These are phyloP conservation scores for Pharnaceum exiguum DNA, from an alignment of 148 eudicot genomes.

Conservation along the genomic window DNA sequence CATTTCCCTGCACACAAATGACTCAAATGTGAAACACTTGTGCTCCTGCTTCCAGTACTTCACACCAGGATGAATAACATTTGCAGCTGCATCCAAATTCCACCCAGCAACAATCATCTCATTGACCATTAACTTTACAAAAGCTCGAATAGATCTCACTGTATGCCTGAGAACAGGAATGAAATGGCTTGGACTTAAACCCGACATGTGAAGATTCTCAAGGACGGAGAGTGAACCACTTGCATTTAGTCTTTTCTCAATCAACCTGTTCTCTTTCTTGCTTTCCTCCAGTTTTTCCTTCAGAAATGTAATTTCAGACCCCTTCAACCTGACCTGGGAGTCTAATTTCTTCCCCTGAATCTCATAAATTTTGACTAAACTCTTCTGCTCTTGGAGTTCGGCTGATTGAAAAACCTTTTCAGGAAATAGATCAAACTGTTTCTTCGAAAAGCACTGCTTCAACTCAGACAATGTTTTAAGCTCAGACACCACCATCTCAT, in stretches of 20 bases:
- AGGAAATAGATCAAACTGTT: constrained; percentile 57
- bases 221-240: constrained; percentile 55
- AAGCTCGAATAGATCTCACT: constrained; percentile 52
- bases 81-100: constrained; percentile 68
- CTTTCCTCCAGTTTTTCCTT: constrained; percentile 63
- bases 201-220: constrained; percentile 56
- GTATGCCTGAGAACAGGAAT: constrained; percentile 47
- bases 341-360: constrained; percentile 60
- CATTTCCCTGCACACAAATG: constrained; percentile 77
- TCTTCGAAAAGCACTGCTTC: constrained; percentile 65
- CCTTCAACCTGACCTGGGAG: constrained; percentile 60
- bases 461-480: constrained; percentile 64
- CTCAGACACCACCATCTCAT: constrained; percentile 58
- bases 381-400: constrained; percentile 76
- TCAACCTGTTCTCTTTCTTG: constrained; percentile 50
- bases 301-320: constrained; percentile 66
- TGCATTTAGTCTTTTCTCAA: constrained; percentile 71
- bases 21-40: constrained; percentile 65
- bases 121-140: constrained; percentile 48
- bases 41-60: constrained; percentile 45
- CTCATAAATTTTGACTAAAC: constrained; percentile 57
- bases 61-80: constrained; percentile 66
- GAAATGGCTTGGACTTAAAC: constrained; percentile 61
- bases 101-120: constrained; percentile 81
- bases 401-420: constrained; percentile 48